Evolutionary conservation across 2,329 filamentous ascomycete genomes (phyloP), one percentile per base, ranked within the genome.

Genomic region (Cercospora sp.): DNA sequence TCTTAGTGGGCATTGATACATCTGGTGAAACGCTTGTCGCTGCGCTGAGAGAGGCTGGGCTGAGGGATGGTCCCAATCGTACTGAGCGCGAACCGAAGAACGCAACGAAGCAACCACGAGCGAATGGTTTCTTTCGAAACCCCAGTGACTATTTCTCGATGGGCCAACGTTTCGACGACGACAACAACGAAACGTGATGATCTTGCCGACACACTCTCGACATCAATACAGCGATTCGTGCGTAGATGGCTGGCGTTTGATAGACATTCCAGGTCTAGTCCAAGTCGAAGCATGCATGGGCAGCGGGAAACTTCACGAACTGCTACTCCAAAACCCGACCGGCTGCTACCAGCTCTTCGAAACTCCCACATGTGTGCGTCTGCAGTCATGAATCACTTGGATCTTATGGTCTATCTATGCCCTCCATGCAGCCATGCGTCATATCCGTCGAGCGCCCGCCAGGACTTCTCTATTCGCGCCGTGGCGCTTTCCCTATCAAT

Each of bases 1-100:
- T 99, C 80, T 82, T 99, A 66, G 93, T 96, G 58, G 94, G 94
- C 5, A 88, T 99, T 75, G 95, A 99, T 77, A 90, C 92, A 72
- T 91, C 89, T 13, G 95, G 95, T 0, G 88, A 90, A 72, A 94
- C 92, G 55, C 83, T 99, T 60, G 84, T 87, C 64, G 87, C 90
- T 74, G 91, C 91, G 2, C 85, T 96, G 79, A 86, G 59, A 10
- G 75, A 74, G 57, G 76, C 77, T 40, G 73, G 72, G 3, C 67
- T 77, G 13, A 65, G 67, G 16, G 69, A 66, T 51, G 60, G 28
- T 18, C 37, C 63, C 3, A 69, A 70, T 40, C 67, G 40, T 37
- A 30, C n/a, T 26, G 57, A 55, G 10, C 51, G 28, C 10, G 26
- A 60, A 28, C 37, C 45, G 45, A 51, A 66, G n/a, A 28, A n/a